Base-by-base conservation (phyloP, 306 rosid genomes). In the Bauhinia variegata region DNA sequence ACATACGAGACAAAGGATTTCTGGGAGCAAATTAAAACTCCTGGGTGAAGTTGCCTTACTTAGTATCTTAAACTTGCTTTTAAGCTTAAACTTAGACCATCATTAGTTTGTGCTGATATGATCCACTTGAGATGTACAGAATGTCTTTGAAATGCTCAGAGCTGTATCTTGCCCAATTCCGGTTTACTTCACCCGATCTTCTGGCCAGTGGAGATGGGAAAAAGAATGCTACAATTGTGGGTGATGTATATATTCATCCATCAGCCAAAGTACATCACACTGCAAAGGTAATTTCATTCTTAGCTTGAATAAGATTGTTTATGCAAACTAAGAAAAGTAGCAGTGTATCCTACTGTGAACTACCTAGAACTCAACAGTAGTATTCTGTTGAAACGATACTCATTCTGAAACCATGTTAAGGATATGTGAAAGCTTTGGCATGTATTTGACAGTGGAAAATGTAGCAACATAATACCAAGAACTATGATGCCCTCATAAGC, bases 21-120 rank as follows among this genome's bases (percentile, higher is more conserved):
- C 82, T 93, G 96, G 99, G 97, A 93, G 77, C 99, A 93, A 73
- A 93, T 93, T 64, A 93, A 93, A 82, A 93, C 96, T 71, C 96
- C 99, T 0, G 99, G 92, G 97, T 90, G 78, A 42, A 75, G 49
- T 38, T 75, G 9, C 19, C 13, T 75, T 36, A n/a, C 41, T n/a
- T 50, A 13, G 42, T 41, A 33, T 71, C 68, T 37, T 43, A 56
- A 46, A 37, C 41, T 43, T 59, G 7, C 65, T 34, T 71, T 41
- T 5, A 63, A 67, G 73, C 58, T 52, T 51, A 57, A 38, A 11
- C 18, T 53, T 15, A 7, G 30, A 49, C 52, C 48, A 0, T 70
- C 38, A 44, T 6, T 15, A 7, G 8, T 46, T 60, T 60, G 18
- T 42, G 23, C 53, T 77, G 4, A 73, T 38, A 11, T 14, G 11